Conservation (phyloP, 2,329 filamentous ascomycete species). For the Diatrype stigma region DNA sequence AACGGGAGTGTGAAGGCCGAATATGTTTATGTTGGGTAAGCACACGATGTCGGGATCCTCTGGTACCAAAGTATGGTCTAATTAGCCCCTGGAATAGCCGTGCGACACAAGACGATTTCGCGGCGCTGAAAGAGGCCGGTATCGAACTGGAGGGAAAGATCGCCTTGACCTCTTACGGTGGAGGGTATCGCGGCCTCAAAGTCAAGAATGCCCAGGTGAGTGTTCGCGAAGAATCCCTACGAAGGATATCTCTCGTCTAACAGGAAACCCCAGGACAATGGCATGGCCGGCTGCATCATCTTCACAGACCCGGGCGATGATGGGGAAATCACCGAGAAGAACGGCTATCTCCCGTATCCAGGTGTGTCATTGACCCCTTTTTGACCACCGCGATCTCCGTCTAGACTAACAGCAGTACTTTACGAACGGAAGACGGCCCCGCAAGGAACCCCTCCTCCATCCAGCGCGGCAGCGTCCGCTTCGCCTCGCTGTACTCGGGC, state of each 20-base stretch:
- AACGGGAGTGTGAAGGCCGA: slow-evolving; percentile 2
- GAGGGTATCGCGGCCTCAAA: slow-evolving; percentile 4
- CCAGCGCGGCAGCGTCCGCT: slow-evolving; percentile 6
- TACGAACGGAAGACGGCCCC: slow-evolving; percentile 5
- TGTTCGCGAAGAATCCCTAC: too few species aligned
- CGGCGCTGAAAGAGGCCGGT: slow-evolving; percentile 5
- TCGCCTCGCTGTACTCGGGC: slow-evolving; percentile 5
- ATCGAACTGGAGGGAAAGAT: slow-evolving; percentile 6
- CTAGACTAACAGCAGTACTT: not conserved
- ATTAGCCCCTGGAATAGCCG: not conserved
- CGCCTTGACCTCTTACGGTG: slow-evolving; percentile 3
- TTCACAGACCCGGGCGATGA: slow-evolving; percentile 6
- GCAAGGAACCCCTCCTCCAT: slow-evolving; percentile 5
- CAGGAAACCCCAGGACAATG: slow-evolving; percentile 2
- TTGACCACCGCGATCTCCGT: not conserved
- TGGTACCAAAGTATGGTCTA: not conserved
- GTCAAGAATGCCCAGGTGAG: slow-evolving; percentile 7
- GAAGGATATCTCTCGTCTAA: too few species aligned
- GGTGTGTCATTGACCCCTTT: not conserved
- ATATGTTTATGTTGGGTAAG: slow-evolving; percentile 6
- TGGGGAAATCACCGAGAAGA: slow-evolving; percentile 4
- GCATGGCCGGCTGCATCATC: slow-evolving; percentile 4
- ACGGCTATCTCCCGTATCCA: slow-evolving; percentile 6
- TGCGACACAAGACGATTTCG: slow-evolving; percentile 3
- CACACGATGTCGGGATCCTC: not conserved